phyloP scores from a whole-genome alignment of 768 basidiomycete genomes.

The Leccinellum luteum region DNA sequence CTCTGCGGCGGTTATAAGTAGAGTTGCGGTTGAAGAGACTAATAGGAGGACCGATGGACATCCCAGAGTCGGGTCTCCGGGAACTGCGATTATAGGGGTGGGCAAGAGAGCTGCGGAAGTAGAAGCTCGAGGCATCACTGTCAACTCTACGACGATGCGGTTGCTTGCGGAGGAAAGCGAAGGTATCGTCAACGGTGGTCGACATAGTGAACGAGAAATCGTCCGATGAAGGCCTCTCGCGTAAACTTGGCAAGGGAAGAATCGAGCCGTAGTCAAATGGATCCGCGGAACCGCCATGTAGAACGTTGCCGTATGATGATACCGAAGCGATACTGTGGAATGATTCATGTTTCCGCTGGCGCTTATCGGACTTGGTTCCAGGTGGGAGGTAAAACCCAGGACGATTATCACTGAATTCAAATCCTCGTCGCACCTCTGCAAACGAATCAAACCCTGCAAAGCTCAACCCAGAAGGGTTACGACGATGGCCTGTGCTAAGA shows the following conservation, averaged over 20 bases:
- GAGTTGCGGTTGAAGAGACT: slow-evolving; percentile 72
- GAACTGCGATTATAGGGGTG: slow-evolving; percentile 47
- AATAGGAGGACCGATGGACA: slow-evolving; percentile 63
- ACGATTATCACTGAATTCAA: slow-evolving; percentile 64
- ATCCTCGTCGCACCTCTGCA: slow-evolving; percentile 74
- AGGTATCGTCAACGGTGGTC: slow-evolving; percentile 64
- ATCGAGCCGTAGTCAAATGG: slow-evolving; percentile 66
- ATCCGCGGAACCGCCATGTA: slow-evolving; percentile 60
- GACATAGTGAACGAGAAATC: slow-evolving; percentile 57
- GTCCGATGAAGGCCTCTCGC: slow-evolving; percentile 56
- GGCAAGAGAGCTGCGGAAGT: slow-evolving; percentile 42
- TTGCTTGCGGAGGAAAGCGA: slow-evolving; percentile 52
- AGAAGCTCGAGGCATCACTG: slow-evolving; percentile 77
- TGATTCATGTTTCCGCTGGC: slow-evolving; percentile 54
- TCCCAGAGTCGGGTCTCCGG: slow-evolving; percentile 60
- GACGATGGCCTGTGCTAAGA: slow-evolving; percentile 28
- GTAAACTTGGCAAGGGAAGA: slow-evolving; percentile 41
- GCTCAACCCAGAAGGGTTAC: slow-evolving; percentile 51
- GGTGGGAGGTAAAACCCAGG: slow-evolving; percentile 65
- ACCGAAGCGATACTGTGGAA: slow-evolving; percentile 74
- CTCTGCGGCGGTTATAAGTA: slow-evolving; percentile 49
- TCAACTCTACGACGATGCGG: slow-evolving; percentile 55
- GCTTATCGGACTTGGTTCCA: slow-evolving; percentile 33
- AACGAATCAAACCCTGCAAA: slow-evolving; percentile 75
- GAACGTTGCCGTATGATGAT: slow-evolving; percentile 71